Evolutionary conservation across 2,329 filamentous ascomycete genomes (phyloP), one percentile per base, ranked within the genome.

Genomic region (Pseudogymnoascus sp.): DNA sequence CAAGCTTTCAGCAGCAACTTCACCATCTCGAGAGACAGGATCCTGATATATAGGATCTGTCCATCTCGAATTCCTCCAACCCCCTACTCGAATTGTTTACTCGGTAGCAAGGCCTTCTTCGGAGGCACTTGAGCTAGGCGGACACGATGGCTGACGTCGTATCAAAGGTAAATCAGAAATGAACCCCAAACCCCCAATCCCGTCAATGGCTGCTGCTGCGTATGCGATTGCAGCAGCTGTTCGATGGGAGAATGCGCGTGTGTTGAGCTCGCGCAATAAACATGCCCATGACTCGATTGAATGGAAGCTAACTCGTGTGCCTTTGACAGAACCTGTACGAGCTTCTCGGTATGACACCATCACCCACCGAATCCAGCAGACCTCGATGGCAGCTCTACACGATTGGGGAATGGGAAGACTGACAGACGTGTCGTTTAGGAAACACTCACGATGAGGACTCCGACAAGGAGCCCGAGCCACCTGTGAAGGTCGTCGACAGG

Each of bases 401-500:
- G 41, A 45, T 45, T 45, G 41, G 41, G 7, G 23, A 45, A 6
- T 19, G 19, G 21, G 6, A 67, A 63, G 65, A 69, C 69, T 73
- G 65, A 73, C 64, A 49, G 64, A 60, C 37, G 62, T 68, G 66
- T 67, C 45, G 64, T 58, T 66, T 63, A 72, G 68, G 72, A 84
- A 85, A 85, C 76, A 84, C 84, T 76, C 83, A 84, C 76, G 80
- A 81, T 73, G 82, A 81, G 73, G 84, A 84, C 75, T 78, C 78
- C 76, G 91, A 93, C 79, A 86, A 87, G 79, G 82, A 83, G 69
- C 86, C 88, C 73, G 81, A 86, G 72, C 88, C 88, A 75, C 92
- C 92, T 72, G 87, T 90, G 72, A 94, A 91, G 85, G 89, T 90
- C 76, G 84, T 94, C 75, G 91, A 96, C 78, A 96, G 94, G 86